phyloP scores from a whole-genome alignment of 1,284 basidiomycete genomes.

The Stereum hirsutum region DNA sequence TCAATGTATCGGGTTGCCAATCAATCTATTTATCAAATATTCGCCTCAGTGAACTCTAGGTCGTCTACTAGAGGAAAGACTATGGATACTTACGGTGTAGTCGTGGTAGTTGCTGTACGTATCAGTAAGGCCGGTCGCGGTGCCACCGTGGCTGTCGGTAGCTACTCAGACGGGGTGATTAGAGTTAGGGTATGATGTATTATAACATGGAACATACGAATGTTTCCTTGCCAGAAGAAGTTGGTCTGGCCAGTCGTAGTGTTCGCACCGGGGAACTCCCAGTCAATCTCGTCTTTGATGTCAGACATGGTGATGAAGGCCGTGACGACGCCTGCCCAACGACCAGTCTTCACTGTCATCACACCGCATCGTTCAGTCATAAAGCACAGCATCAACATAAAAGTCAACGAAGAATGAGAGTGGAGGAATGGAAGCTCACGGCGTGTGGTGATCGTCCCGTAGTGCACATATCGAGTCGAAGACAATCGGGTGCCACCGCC shows the following conservation, averaged over 20 bases:
- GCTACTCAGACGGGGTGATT: conserved; percentile 20
- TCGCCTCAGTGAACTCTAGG: too few species aligned
- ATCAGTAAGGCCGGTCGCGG: conserved; percentile 40
- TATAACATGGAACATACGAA: conserved; percentile 40
- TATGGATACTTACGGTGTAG: conserved; percentile 59
- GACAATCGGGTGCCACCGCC: conserved; percentile 73
- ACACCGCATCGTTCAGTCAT: background rate
- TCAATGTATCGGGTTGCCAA: conserved; percentile 64
- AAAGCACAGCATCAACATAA: conserved; percentile 1
- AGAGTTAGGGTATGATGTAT: background rate
- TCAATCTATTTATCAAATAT: conserved; percentile 41
- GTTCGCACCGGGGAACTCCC: conserved; percentile 66
- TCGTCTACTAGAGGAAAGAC: too few species aligned
- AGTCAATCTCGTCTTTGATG: conserved; percentile 82
- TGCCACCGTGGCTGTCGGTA: conserved; percentile 33
- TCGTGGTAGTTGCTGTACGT: conserved; percentile 67
- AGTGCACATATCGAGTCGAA: conserved; percentile 75
- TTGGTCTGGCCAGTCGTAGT: conserved; percentile 67
- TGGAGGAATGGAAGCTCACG: conserved; percentile 23
- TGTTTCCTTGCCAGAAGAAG: conserved; percentile 68
- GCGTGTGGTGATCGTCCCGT: conserved; percentile 66
- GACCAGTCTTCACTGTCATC: conserved; percentile 51
- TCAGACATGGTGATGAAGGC: conserved; percentile 84
- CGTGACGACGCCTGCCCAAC: conserved; percentile 70
- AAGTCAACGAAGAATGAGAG: conserved; percentile 3